A percentile compares a stretch with the other conserved stretches of the same genome.
phyloP scores from a whole-genome alignment of 1,284 basidiomycete species.

The Cryptococcus hybrid region DNA sequence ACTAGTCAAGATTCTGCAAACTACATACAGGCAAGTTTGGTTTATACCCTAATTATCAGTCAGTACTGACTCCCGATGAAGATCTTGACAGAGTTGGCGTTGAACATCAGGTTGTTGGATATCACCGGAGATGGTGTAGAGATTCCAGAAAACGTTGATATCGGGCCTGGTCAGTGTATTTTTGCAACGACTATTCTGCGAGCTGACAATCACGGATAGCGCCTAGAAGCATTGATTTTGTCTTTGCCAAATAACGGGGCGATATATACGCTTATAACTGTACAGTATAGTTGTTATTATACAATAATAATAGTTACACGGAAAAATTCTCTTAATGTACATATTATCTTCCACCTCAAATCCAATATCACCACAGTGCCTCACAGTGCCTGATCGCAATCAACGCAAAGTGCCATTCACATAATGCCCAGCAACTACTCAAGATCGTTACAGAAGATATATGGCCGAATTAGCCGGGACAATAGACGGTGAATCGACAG shows the following conservation, averaged over 20 bases:
- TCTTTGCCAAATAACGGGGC: slow-evolving; percentile 60
- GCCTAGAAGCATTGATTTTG: slow-evolving; percentile 78
- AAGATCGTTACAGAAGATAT: no score
- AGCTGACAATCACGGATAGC: slow-evolving; percentile 53
- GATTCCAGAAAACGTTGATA: slow-evolving; percentile 58
- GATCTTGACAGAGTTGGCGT: slow-evolving; percentile 80
- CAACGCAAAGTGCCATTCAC: no score
- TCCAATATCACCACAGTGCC: no score
- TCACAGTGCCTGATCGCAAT: no score
- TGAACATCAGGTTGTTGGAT: slow-evolving; percentile 91
- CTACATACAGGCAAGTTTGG: slow-evolving; percentile 58
- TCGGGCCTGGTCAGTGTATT: slow-evolving; percentile 25
- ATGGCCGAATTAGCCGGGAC: no score
- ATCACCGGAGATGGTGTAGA: slow-evolving; percentile 89
- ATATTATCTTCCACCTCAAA: no score
- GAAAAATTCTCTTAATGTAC: no score
- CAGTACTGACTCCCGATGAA: slow-evolving; percentile 5
- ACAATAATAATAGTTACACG: no score
- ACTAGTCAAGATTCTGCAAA: slow-evolving; percentile 78
- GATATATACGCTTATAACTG: no score
- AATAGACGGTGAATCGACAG: no score
- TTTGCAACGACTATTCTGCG: background rate
- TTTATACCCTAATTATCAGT: slow-evolving; percentile 23
- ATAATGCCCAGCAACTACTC: no score
- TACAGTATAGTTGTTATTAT: no score